Percentiles rank a stretch among this genome's conserved stretches.
These are phyloP conservation scores for Lactifluus piperatus DNA, from an alignment of 768 basidiomycete species.

Conservation along the genomic window DNA sequence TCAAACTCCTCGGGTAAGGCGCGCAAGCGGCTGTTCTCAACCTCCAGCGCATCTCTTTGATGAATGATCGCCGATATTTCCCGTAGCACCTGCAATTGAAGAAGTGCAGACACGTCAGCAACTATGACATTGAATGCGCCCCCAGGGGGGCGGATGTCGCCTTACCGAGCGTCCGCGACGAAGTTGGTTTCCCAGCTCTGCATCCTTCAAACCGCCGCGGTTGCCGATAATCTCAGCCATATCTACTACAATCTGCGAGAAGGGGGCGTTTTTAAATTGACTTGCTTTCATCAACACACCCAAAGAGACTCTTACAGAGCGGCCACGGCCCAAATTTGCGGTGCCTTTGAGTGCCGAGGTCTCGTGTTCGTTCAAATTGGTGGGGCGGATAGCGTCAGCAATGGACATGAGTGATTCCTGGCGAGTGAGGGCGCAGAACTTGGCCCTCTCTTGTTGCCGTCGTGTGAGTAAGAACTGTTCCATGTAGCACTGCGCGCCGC, in stretches of 20 bases:
- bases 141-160: too few species aligned
- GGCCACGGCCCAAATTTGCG: not conserved
- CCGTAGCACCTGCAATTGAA: not conserved
- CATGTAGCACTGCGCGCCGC: not conserved
- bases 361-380: not conserved
- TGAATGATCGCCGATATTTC: constrained; percentile 5
- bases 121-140: too few species aligned
- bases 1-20: not conserved
- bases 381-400: constrained; percentile 4
- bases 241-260: constrained; percentile 3
- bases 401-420: constrained; percentile 6
- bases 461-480: not conserved
- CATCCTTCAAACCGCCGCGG: not conserved
- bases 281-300: not conserved
- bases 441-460: not conserved
- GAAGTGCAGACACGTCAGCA: not conserved
- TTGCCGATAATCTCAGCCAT: not conserved
- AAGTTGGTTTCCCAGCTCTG: not conserved
- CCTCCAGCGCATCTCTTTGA: constrained; percentile 2
- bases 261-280: not conserved
- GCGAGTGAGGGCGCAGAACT: not conserved
- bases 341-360: not conserved
- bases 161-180: constrained; percentile 1
- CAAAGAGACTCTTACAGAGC: not conserved
- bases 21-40: not conserved